These are phyloP conservation scores for Lasiosphaeria ovina DNA, from an alignment of 495 filamentous ascomycete genomes.

Conservation along the genomic window DNA sequence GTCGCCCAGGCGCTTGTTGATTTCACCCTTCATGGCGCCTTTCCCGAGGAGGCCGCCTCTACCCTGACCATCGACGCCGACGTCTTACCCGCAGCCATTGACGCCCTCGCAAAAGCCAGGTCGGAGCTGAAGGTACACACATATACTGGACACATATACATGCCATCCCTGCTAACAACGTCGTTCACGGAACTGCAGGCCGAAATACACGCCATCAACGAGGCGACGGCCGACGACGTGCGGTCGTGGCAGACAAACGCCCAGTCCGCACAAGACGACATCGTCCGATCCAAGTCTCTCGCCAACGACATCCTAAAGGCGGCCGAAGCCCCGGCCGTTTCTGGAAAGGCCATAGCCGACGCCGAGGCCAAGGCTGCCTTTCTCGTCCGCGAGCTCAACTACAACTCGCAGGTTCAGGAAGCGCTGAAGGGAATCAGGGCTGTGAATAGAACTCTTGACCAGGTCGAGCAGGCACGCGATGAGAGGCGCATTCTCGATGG, in stretches of 20 bases:
- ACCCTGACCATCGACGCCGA: constrained; percentile 59
- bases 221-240: constrained; percentile 70
- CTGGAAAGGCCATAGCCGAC: constrained; percentile 60
- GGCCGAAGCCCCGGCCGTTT: constrained; percentile 61
- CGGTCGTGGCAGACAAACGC: constrained; percentile 82
- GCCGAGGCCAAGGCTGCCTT: constrained; percentile 67
- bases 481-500: constrained; percentile 51
- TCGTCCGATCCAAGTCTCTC: constrained; percentile 66
- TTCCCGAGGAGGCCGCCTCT: constrained; percentile 72
- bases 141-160: too few relatives aligned
- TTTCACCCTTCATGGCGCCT: constrained; percentile 67
- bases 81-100: constrained; percentile 60
- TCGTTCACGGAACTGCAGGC: constrained; percentile 39
- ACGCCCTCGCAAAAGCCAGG: constrained; percentile 63
- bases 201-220: constrained; percentile 70
- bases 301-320: constrained; percentile 73
- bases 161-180: too few relatives aligned
- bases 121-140: constrained; percentile 63
- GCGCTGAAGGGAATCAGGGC: constrained; percentile 59
- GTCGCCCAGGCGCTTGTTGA: constrained; percentile 68
- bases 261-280: constrained; percentile 77
- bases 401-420: constrained; percentile 65
- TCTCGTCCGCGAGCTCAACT: constrained; percentile 70
- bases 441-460: constrained; percentile 50
- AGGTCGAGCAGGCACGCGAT: constrained; percentile 49